Evolutionary conservation across 768 basidiomycete genomes (phyloP).

Genomic region (Mycena amicta): DNA sequence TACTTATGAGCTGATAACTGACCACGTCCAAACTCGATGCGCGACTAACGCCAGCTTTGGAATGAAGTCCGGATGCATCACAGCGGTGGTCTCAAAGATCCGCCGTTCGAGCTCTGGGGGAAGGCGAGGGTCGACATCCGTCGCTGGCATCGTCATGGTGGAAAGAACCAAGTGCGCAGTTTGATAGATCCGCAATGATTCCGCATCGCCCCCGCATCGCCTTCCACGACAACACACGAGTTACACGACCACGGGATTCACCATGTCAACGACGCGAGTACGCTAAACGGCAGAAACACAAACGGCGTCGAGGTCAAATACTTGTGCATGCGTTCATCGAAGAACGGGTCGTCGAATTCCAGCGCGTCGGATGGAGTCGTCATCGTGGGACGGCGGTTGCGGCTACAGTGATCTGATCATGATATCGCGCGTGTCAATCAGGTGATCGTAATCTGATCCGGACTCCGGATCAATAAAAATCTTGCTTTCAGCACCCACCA

Average conservation of each 20-base stretch:
- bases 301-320: too few relatives aligned
- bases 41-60: constrained; percentile 39
- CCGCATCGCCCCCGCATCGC: too few relatives aligned
- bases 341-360: too few relatives aligned
- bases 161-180: too few relatives aligned
- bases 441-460: neutral
- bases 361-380: too few relatives aligned
- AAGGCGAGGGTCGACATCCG: constrained; percentile 25
- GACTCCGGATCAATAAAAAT: neutral
- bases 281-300: too few relatives aligned
- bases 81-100: constrained; percentile 39
- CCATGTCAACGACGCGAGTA: too few relatives aligned
- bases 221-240: too few relatives aligned
- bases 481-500: neutral
- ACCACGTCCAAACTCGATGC: constrained; percentile 38
- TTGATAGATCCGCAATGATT: too few relatives aligned
- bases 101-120: constrained; percentile 44
- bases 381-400: too few relatives aligned
- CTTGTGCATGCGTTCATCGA: too few relatives aligned
- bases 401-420: neutral
- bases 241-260: too few relatives aligned
- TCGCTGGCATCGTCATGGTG: neutral
- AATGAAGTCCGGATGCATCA: constrained; percentile 28
- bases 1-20: neutral
- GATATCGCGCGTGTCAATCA: neutral